Evolutionary conservation across 2,329 filamentous ascomycete species (phyloP).

Genomic region (Stromatinia cepivora): DNA sequence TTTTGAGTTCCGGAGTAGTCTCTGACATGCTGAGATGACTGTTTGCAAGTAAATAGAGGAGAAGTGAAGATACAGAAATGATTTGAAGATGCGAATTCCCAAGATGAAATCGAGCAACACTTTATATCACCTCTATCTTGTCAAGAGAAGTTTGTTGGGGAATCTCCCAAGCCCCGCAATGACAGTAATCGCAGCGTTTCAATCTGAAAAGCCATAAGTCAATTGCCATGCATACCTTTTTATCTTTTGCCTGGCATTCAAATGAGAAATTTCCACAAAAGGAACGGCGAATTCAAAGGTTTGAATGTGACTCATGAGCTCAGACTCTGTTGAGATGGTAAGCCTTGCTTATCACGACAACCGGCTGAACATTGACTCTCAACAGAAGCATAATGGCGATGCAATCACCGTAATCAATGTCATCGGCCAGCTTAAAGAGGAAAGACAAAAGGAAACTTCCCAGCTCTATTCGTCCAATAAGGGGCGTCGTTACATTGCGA

Average conservation of each 20-base stretch:
- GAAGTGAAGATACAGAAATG: neutral
- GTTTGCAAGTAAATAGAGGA: neutral
- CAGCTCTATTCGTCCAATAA: neutral
- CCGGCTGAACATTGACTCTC: neutral
- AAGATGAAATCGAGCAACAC: neutral
- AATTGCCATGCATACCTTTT: neutral
- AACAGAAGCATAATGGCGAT: neutral
- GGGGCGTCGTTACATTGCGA: neutral
- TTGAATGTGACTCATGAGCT: neutral
- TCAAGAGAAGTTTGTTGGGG: neutral
- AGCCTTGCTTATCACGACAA: neutral
- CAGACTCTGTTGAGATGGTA: neutral
- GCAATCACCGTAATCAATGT: neutral
- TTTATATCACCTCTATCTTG: neutral
- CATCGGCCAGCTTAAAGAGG: neutral
- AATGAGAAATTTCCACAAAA: neutral
- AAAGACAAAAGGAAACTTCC: no score
- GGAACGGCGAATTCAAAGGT: neutral
- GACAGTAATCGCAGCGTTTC: no score
- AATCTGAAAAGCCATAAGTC: neutral
- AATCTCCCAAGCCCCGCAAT: neutral
- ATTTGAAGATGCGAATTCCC: neutral
- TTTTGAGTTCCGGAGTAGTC: slow-evolving; percentile 26
- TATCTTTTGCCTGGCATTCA: neutral
- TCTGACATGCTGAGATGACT: neutral